A percentile compares a stretch with the other conserved stretches of the same genome.
phyloP scores from a whole-genome alignment of 805 yeast species.

The Metschnikowia matae region DNA sequence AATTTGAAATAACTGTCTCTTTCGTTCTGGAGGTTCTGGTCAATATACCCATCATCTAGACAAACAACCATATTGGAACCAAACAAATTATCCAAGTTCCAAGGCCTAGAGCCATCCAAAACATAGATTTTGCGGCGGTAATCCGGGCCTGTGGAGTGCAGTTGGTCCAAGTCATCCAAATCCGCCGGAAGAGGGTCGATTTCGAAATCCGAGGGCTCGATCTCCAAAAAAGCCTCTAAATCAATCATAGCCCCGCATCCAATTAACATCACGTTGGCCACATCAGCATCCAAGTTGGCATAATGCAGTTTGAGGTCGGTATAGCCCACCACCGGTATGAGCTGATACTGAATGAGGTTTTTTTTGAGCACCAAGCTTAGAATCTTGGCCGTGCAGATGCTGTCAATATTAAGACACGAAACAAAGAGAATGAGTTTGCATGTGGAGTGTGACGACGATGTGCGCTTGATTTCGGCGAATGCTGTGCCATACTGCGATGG shows the following conservation, averaged over 20 bases:
- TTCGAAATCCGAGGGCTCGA: constrained; percentile 52
- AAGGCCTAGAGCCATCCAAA: constrained; percentile 90
- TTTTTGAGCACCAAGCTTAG: constrained; percentile 67
- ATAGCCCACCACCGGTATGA: constrained; percentile 91
- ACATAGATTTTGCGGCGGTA: constrained; percentile 65
- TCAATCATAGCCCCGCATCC: constrained; percentile 97
- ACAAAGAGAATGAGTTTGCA: constrained; percentile 85
- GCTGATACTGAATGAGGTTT: constrained; percentile 80
- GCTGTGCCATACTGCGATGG: constrained; percentile 65
- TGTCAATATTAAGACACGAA: constrained; percentile 86
- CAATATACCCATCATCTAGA: constrained; percentile 81
- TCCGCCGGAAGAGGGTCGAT: constrained; percentile 24
- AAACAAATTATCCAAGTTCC: constrained; percentile 91
- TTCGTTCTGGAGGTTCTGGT: constrained; percentile 52
- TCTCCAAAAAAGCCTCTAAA: constrained; percentile 66
- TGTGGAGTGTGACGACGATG: constrained; percentile 88
- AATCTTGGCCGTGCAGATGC: constrained; percentile 83
- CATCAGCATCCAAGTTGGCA: constrained; percentile 61
- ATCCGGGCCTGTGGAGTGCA: neutral
- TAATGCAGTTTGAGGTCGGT: constrained; percentile 68
- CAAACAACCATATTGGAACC: constrained; percentile 76
- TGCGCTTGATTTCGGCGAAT: constrained; percentile 61
- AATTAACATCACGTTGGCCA: constrained; percentile 68
- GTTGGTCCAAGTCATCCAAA: constrained; percentile 21
- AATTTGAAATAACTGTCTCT: constrained; percentile 58